phyloP scores from a whole-genome alignment of 371 early-diverging fungal species.

The Mortierella sp. region DNA sequence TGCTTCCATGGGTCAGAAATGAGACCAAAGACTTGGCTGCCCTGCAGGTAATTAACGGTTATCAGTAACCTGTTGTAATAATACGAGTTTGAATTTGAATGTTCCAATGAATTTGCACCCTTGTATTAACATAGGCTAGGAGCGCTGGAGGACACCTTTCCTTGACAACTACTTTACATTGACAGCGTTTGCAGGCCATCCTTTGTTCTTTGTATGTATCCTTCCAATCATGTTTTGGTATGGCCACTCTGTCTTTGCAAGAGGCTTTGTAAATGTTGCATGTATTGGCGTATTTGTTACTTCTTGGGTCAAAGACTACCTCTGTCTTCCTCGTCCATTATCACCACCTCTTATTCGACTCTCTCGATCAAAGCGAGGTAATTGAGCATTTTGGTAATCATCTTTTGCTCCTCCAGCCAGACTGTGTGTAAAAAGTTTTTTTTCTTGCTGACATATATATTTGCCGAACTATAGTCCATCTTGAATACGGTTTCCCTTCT shows the following conservation, averaged over 20 bases:
- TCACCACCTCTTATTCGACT: slow-evolving; percentile 78
- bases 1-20: slow-evolving; percentile 46
- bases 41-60: slow-evolving; percentile 38
- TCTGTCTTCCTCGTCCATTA: slow-evolving; percentile 81
- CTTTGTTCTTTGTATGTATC: slow-evolving; percentile 51
- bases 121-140: too few relatives aligned
- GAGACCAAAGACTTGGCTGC: slow-evolving; percentile 33
- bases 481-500: slow-evolving; percentile 87
- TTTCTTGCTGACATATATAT: background rate
- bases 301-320: slow-evolving; percentile 69
- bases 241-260: slow-evolving; percentile 50
- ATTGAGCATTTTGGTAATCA: background rate
- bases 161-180: slow-evolving; percentile 51
- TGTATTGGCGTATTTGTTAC: slow-evolving; percentile 49
- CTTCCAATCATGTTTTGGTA: slow-evolving; percentile 56
- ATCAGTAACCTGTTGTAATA: too few relatives aligned
- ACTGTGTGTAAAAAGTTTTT: too few relatives aligned
- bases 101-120: too few relatives aligned
- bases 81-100: too few relatives aligned
- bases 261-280: slow-evolving; percentile 51
- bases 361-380: slow-evolving; percentile 65
- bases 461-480: slow-evolving; percentile 18
- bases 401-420: too few relatives aligned
- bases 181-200: slow-evolving; percentile 56
- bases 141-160: slow-evolving; percentile 42